These are phyloP conservation scores for Viridothelium virens DNA, from an alignment of 495 filamentous ascomycete genomes.

Conservation along the genomic window DNA sequence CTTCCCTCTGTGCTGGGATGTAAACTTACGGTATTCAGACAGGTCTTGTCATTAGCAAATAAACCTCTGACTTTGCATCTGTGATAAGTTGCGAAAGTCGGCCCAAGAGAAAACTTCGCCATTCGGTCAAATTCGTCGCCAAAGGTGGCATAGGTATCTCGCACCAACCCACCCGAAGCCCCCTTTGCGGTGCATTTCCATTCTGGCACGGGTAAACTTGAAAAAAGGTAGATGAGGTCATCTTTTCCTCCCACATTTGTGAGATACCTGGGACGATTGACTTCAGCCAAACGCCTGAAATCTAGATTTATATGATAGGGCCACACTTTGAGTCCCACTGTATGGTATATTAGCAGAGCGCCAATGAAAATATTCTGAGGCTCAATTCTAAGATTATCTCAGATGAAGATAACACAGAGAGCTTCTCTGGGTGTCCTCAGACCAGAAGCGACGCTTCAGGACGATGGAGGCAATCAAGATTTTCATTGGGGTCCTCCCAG, in stretches of 20 bases:
- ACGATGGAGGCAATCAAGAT: too few species aligned
- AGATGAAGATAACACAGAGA: too few species aligned
- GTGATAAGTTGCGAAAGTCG: not conserved
- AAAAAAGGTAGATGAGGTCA: not conserved
- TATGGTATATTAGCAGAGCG: too few species aligned
- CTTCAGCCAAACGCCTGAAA: not conserved
- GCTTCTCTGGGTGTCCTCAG: too few species aligned
- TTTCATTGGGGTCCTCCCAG: too few species aligned
- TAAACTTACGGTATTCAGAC: constrained; percentile 4
- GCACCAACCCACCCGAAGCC: not conserved
- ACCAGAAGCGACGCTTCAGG: too few species aligned
- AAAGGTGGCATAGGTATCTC: not conserved
- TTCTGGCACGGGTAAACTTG: not conserved
- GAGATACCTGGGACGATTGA: not conserved
- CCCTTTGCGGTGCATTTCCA: not conserved
- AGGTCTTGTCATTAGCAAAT: not conserved
- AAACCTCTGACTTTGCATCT: not conserved
- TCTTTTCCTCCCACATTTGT: not conserved
- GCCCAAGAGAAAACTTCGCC: not conserved
- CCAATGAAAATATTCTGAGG: too few species aligned
- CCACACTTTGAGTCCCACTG: too few species aligned
- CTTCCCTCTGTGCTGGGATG: not conserved
- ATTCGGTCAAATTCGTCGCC: not conserved
- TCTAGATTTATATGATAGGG: not conserved
- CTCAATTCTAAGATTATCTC: too few species aligned